Evolutionary conservation across 2,329 filamentous ascomycete genomes (phyloP), one percentile per base, ranked within the genome.

Genomic region (Colletotrichum godetiae): DNA sequence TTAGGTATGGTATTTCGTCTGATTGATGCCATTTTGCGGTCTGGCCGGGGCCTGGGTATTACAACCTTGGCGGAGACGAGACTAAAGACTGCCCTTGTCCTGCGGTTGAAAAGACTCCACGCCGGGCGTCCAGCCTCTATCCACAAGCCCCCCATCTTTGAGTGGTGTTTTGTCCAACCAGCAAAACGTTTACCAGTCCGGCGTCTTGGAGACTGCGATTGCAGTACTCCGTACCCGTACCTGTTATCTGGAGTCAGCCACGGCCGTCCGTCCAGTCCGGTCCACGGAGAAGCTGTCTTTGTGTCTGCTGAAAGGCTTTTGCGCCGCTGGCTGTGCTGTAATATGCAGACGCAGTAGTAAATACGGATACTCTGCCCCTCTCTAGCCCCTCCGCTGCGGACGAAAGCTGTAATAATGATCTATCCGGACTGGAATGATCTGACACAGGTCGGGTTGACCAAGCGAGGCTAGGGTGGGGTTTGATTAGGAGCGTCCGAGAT

Each of bases 21-120:
- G 70, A 69, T 35, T 69, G 69, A 72, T 72, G 67, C 70, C 70
- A 69, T 72, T 63, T 60, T 69, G 66, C 42, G 59, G 70, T 55
- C 66, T 63, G 66, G 31, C 66, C 55, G 31, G 66, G 19, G 53
- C 46, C 46, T 64, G 70, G 53, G 42, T 37, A 59, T 64, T 33
- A 33, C 59, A 56, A 63, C 42, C 66, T 69, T 69, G 66, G 65
- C 42, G 59, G 59, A 68, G 24, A 37, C 58, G 35, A 62, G 46
- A 46, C 35, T 24, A 60, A 49, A 49, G 37, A 22, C 37, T 29
- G 68, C 56, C 68, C 63, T 61, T 72, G 63, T 61, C 56, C 68
- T 68, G 31, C n/a, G 37, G 53, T 49, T 49, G 27, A 55, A 46
- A 68, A 53, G 24, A 24, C 42, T 33, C 55, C 55, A 52, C n/a